Base-by-base conservation (phyloP, 805 yeast species). In the Saccharomyces paradoxus region DNA sequence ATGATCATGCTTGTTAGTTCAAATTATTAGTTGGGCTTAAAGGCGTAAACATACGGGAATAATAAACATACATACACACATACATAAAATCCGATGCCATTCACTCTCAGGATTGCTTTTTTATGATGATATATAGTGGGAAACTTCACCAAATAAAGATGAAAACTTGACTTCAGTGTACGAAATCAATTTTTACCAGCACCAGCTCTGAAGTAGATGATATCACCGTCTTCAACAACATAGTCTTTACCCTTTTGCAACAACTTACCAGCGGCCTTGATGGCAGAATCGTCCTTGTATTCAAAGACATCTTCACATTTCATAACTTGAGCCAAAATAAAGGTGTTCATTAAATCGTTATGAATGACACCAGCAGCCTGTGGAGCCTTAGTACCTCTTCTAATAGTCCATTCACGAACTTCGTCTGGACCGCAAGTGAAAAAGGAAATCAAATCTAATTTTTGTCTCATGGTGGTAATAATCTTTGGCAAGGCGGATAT, bases 301-400 rank as follows among this genome's bases (percentile, higher is more conserved):
- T 87, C 92, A 51, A 83, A 71, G 58, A 91, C 74, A 68, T 90
- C 97, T 26, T 78, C 80, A 75, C 82, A 94, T 67, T 89, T 91
- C 67, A 89, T 89, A 60, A 94, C 87, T 71, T 89, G 90, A 48
- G 98, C 99, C 64, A 89, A 83, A 66, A 94, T 90, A 71, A 94
- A 94, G 24, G 98, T 92, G 72, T 86, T 88, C 81, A 89, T 91
- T 71, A 92, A 81, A 75, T 92, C 99, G 44, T 91, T 87, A 73
- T 94, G 99, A 65, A 92, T 92, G 48, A 94, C 96, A 71, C 97
- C 98, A 24, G 99, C 99, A 48, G 99, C 98, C 68, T 87, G 90
- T n/a, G 99, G 99, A 53, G 97, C 97, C 64, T 88, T 85, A 49
- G 92, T 87, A 63, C 95, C 95, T 63, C 79, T 77, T 74, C 98